Conservation (phyloP, 106 monocot genomes). For the Acorus gramineus region DNA sequence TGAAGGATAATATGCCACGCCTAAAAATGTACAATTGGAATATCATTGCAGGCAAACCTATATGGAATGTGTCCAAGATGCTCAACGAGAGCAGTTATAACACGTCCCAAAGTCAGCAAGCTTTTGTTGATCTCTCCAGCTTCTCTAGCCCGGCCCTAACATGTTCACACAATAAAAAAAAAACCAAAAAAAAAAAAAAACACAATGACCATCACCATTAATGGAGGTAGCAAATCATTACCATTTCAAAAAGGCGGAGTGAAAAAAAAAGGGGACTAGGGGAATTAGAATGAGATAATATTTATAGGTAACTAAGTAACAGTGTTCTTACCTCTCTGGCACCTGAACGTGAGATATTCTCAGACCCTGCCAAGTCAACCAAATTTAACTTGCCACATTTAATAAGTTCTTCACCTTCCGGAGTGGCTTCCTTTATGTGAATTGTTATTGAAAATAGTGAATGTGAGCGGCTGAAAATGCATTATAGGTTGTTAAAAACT, state of each 20-base stretch:
- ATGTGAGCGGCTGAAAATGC: constrained; percentile 78
- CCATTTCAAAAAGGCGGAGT: background rate
- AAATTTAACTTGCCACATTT: constrained; percentile 97
- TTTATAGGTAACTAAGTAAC: constrained; percentile 1
- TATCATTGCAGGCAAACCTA: constrained; percentile 25
- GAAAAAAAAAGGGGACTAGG: background rate
- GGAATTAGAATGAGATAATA: background rate
- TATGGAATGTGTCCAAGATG: constrained; percentile 96
- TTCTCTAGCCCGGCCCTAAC: constrained; percentile 94
- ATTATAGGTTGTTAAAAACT: too few relatives aligned
- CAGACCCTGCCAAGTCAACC: constrained; percentile 96
- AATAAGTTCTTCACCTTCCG: constrained; percentile 96
- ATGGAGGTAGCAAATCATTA: background rate
- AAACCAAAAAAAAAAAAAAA: background rate
- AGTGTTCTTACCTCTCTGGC: constrained; percentile 69
- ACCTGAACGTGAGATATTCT: constrained; percentile 96
- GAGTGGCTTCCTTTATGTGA: constrained; percentile 99
- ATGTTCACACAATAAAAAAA: background rate
- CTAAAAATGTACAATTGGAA: background rate
- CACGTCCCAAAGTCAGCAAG: constrained; percentile 90
- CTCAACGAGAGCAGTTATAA: constrained; percentile 95
- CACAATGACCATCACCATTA: background rate
- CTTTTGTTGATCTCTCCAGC: constrained; percentile 99
- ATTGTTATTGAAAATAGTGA: constrained; percentile 97
- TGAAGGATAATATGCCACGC: background rate